Conservation (phyloP, 179 eudicot species). For the Amaranthus tricolor region DNA sequence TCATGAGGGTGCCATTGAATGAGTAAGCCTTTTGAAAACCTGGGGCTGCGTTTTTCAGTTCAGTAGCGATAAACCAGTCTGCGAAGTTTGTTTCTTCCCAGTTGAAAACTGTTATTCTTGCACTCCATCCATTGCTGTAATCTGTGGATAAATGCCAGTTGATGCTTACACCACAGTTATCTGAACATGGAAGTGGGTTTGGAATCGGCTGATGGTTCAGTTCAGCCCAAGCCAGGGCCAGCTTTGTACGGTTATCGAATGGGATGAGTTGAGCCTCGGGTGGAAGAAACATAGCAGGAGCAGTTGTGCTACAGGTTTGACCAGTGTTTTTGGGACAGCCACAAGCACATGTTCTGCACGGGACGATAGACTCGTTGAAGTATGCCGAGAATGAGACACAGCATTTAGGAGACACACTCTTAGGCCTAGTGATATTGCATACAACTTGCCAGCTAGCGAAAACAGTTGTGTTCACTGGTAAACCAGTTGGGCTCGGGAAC, state of each 20-base stretch:
- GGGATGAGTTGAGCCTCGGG: conserved; percentile 68
- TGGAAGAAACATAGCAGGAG: conserved; percentile 67
- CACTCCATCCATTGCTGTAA: conserved; percentile 71
- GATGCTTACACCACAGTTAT: conserved; percentile 84
- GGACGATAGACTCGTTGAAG: conserved; percentile 74
- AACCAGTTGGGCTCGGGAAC: conserved; percentile 57
- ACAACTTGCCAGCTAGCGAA: conserved; percentile 89
- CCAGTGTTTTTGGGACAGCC: conserved; percentile 56
- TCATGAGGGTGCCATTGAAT: conserved; percentile 56
- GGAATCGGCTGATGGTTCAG: conserved; percentile 44
- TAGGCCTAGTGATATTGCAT: conserved; percentile 59
- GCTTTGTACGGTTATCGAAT: conserved; percentile 61
- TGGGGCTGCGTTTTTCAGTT: conserved; percentile 50
- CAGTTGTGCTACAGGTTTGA: conserved; percentile 49
- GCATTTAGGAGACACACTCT: conserved; percentile 50
- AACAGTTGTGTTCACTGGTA: conserved; percentile 47
- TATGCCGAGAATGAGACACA: conserved; percentile 87
- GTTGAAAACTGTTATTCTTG: conserved; percentile 72
- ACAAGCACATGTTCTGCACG: conserved; percentile 92
- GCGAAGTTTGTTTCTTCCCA: conserved; percentile 58
- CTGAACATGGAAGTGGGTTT: conserved; percentile 73
- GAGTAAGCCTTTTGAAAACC: conserved; percentile 77
- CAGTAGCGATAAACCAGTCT: conserved; percentile 77
- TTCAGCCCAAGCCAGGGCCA: conserved; percentile 41
- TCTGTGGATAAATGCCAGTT: conserved; percentile 81